phyloP scores from a whole-genome alignment of 2,329 filamentous ascomycete genomes.

The Fusarium phyllophilum region DNA sequence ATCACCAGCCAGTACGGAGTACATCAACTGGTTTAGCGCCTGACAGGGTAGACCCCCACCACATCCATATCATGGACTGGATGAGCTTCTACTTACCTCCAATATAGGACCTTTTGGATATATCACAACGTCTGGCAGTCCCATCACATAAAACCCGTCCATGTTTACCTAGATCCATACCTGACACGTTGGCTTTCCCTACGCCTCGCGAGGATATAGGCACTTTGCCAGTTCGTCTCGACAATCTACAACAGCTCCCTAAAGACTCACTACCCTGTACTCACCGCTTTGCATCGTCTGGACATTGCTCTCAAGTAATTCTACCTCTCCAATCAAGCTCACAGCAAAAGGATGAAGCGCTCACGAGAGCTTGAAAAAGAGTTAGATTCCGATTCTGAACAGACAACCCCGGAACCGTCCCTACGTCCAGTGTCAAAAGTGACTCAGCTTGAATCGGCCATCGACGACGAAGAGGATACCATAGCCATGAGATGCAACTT shows the following conservation, averaged over 20 bases:
- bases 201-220: background rate
- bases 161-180: background rate
- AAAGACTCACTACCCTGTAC: constrained; percentile 24
- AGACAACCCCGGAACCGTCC: constrained; percentile 29
- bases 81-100: background rate
- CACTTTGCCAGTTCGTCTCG: background rate
- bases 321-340: constrained; percentile 43
- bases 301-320: constrained; percentile 41
- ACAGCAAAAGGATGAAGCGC: constrained; percentile 65
- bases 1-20: background rate
- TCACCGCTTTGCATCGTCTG: constrained; percentile 35
- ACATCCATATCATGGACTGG: background rate
- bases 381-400: constrained; percentile 46
- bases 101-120: constrained; percentile 1
- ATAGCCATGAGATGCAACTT: constrained; percentile 80
- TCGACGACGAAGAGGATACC: constrained; percentile 47
- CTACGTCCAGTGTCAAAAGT: constrained; percentile 62
- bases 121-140: background rate
- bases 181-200: background rate
- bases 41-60: constrained; percentile 18
- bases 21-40: constrained; percentile 26
- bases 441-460: constrained; percentile 65
- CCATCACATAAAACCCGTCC: background rate
- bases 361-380: constrained; percentile 68
- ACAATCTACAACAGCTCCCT: background rate